These are phyloP conservation scores for Colletotrichum plurivorum DNA, from an alignment of 2,329 filamentous ascomycete species.

Conservation along the genomic window DNA sequence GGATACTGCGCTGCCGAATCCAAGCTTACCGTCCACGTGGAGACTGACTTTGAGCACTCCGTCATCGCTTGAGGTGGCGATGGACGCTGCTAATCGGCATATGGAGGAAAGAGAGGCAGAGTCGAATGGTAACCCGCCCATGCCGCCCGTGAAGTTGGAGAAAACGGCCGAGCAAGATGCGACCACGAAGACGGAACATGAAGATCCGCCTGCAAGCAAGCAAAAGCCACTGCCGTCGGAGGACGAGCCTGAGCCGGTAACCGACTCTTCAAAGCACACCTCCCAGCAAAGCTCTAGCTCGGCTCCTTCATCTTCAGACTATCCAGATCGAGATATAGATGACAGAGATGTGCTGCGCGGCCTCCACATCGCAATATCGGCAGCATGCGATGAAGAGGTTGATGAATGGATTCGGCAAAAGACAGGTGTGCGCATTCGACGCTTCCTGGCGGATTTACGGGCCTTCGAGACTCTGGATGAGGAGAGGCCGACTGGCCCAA, in stretches of 20 bases:
- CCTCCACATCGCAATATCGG: constrained; percentile 68
- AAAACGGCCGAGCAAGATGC: too few species aligned
- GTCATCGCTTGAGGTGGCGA: constrained; percentile 50
- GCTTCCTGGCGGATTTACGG: constrained; percentile 68
- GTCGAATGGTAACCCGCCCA: background rate
- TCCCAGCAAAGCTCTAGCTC: constrained; percentile 18
- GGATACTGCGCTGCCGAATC: constrained; percentile 5
- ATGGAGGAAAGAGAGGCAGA: constrained; percentile 44
- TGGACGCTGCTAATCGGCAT: constrained; percentile 47
- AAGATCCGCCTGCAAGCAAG: background rate
- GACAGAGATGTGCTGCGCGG: constrained; percentile 69
- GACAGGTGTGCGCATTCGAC: constrained; percentile 67
- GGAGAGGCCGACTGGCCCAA: constrained; percentile 45
- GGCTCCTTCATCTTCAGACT: constrained; percentile 39
- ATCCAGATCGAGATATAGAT: constrained; percentile 56
- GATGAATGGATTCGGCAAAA: constrained; percentile 66
- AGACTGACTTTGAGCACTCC: constrained; percentile 45
- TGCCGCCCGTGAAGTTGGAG: too few species aligned
- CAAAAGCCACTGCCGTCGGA: background rate
- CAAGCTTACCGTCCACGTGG: constrained; percentile 49
- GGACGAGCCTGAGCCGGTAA: background rate
- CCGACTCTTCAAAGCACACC: constrained; percentile 20
- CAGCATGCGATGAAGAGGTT: constrained; percentile 68
- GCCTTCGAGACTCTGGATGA: constrained; percentile 63
- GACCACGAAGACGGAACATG: too few species aligned